These are phyloP conservation scores for Cryptococcus sp. DNA, from an alignment of 1,284 basidiomycete genomes.

Conservation along the genomic window DNA sequence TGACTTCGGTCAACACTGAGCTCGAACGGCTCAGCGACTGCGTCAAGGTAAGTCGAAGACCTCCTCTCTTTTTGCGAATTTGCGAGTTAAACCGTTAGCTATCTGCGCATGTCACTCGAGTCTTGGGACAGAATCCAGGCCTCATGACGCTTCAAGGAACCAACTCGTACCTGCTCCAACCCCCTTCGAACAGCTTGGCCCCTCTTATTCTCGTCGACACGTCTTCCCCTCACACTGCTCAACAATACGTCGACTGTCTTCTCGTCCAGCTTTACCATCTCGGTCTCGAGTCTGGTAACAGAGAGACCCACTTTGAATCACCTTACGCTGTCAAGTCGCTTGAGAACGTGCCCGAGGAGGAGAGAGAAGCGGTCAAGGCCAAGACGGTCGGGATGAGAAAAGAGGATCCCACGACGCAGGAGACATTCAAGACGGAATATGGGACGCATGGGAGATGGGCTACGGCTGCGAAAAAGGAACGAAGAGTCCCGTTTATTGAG, in stretches of 20 bases:
- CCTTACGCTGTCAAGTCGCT: conserved; percentile 12
- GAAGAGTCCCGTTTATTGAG: conserved; percentile 50
- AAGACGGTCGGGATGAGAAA: conserved; percentile 12
- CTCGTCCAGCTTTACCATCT: conserved; percentile 32
- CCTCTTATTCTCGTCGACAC: conserved; percentile 80
- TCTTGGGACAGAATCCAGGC: conserved; percentile 72
- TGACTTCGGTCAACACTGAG: not conserved
- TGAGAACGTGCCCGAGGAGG: conserved; percentile 19
- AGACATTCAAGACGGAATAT: conserved; percentile 22
- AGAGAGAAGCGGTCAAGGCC: conserved; percentile 15
- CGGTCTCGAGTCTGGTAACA: conserved; percentile 39
- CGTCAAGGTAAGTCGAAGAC: not conserved
- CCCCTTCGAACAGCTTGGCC: conserved; percentile 53
- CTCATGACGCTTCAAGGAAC: conserved; percentile 92
- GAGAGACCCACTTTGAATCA: conserved; percentile 34
- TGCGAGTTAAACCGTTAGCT: too few relatives aligned
- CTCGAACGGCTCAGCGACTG: not conserved
- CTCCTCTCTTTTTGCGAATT: not conserved
- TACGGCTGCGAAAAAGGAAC: conserved; percentile 6
- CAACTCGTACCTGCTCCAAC: conserved; percentile 77
- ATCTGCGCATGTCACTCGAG: conserved; percentile 45
- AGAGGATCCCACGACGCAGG: conserved; percentile 16
- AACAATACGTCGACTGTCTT: conserved; percentile 33
- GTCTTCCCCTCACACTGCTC: conserved; percentile 63
- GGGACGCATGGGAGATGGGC: conserved; percentile 22